These are phyloP conservation scores for Hymenoscyphus albidus DNA, from an alignment of 2,329 filamentous ascomycete species.

Conservation along the genomic window DNA sequence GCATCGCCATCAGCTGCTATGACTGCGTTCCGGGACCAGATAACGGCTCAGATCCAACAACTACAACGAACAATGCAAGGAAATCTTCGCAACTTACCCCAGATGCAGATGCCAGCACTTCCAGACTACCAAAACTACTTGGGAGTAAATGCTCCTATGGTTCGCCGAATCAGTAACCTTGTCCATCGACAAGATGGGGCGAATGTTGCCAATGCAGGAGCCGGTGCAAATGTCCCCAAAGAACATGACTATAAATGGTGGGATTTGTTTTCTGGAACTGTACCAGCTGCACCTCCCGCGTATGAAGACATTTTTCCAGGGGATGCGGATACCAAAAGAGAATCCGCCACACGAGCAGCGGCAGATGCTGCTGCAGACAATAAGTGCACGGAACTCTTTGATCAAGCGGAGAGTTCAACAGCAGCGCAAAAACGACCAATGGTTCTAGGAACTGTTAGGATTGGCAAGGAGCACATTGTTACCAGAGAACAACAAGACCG, in stretches of 20 bases:
- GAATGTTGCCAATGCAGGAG: constrained; percentile 37
- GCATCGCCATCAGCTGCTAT: constrained; percentile 60
- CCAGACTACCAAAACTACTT: constrained; percentile 70
- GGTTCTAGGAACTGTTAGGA: constrained; percentile 47
- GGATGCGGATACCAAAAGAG: constrained; percentile 52
- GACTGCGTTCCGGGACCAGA: constrained; percentile 67
- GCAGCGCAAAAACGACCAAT: constrained; percentile 39
- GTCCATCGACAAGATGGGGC: constrained; percentile 48
- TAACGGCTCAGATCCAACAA: constrained; percentile 70
- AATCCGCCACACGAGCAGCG: constrained; percentile 54
- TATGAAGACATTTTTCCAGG: constrained; percentile 75
- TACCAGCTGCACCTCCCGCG: constrained; percentile 60
- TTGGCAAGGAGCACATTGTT: constrained; percentile 60
- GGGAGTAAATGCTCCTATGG: constrained; percentile 52
- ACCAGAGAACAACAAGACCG: constrained; percentile 63
- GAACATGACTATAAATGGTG: constrained; percentile 60
- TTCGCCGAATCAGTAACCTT: constrained; percentile 68
- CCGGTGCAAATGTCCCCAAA: constrained; percentile 38
- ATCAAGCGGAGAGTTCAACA: constrained; percentile 39
- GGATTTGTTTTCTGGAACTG: constrained; percentile 57
- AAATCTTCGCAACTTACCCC: constrained; percentile 59
- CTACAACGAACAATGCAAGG: constrained; percentile 70
- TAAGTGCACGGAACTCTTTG: constrained; percentile 53
- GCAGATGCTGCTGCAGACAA: constrained; percentile 56
- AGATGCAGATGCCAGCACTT: constrained; percentile 58